phyloP scores from a whole-genome alignment of 495 filamentous ascomycete genomes.

The Tetracladium setigerum region DNA sequence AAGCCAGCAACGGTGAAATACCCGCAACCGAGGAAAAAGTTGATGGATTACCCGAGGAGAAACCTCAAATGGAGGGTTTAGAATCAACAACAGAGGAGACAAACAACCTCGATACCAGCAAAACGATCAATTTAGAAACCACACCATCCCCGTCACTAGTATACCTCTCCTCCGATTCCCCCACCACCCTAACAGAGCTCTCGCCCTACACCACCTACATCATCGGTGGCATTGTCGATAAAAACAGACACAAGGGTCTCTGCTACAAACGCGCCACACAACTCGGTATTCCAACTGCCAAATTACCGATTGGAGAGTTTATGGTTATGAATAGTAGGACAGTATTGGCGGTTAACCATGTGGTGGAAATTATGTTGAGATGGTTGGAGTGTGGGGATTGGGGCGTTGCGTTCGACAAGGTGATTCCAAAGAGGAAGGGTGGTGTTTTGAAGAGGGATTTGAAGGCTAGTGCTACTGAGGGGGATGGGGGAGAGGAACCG shows the following conservation, averaged over 20 bases:
- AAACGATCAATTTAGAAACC: neutral
- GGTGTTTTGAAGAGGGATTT: constrained; percentile 38
- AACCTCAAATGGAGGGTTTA: neutral
- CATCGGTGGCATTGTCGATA: constrained; percentile 90
- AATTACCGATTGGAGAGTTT: constrained; percentile 85
- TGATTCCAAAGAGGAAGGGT: constrained; percentile 84
- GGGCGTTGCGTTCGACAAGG: constrained; percentile 78
- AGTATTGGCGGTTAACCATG: constrained; percentile 88
- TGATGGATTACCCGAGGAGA: neutral
- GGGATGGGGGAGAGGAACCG: constrained; percentile 4
- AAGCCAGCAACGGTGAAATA: neutral
- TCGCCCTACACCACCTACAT: constrained; percentile 86
- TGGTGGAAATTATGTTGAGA: constrained; percentile 88
- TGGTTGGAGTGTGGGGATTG: constrained; percentile 88
- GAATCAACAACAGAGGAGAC: neutral
- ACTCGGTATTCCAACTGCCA: constrained; percentile 74
- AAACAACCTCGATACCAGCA: neutral
- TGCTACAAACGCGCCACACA: constrained; percentile 78
- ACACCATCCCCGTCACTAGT: constrained; percentile 38
- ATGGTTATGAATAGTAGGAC: constrained; percentile 79
- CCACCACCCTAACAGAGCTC: constrained; percentile 68
- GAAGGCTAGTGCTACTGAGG: constrained; percentile 20
- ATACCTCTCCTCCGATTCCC: constrained; percentile 83
- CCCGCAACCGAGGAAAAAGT: neutral
- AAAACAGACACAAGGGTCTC: constrained; percentile 88